Evolutionary conservation across 1,139 yeast species (phyloP).

Genomic region (Yamadazyma dendronema): DNA sequence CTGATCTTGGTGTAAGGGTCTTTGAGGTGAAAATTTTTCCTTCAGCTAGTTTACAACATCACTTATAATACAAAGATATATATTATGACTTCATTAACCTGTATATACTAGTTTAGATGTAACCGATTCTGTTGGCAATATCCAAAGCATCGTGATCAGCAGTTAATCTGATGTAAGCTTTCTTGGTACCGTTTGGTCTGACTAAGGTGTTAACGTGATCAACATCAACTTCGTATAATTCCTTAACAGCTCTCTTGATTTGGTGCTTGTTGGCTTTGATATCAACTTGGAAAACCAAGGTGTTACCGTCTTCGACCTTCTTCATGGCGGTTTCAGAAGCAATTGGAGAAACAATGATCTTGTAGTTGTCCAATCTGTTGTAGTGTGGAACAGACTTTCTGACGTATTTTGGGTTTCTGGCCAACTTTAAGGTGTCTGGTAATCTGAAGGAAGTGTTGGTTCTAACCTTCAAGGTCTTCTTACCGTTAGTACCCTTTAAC

Average conservation of each 20-base stretch:
- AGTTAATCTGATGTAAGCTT: slow-evolving; percentile 98
- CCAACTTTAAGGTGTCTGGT: slow-evolving; percentile 95
- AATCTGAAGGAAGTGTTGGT: slow-evolving; percentile 93
- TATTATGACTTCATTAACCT: slow-evolving; percentile 16
- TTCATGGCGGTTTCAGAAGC: slow-evolving; percentile 99
- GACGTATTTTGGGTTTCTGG: slow-evolving; percentile 94
- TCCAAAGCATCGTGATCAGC: slow-evolving; percentile 99
- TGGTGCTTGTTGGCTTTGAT: slow-evolving; percentile 96
- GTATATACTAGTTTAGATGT: slow-evolving; percentile 57
- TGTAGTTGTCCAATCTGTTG: slow-evolving; percentile 96
- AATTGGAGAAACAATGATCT: slow-evolving; percentile 91
- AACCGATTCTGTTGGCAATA: slow-evolving; percentile 99
- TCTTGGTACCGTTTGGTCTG: slow-evolving; percentile 99
- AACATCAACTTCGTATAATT: slow-evolving; percentile 95
- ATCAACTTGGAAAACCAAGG: slow-evolving; percentile 97
- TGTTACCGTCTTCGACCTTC: slow-evolving; percentile 99
- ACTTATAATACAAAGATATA: slow-evolving; percentile 11
- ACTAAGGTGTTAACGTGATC: slow-evolving; percentile 92
- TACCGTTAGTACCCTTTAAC: slow-evolving; percentile 93
- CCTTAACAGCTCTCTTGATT: slow-evolving; percentile 98
- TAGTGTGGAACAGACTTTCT: slow-evolving; percentile 96
- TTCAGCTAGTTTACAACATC: too few relatives aligned
- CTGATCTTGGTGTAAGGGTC: background rate
- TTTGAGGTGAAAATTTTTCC: background rate
- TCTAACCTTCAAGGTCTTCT: slow-evolving; percentile 91